A percentile compares a stretch with the other conserved stretches of the same genome.
phyloP scores from a whole-genome alignment of 768 basidiomycete genomes.

The Rickenella mellea region DNA sequence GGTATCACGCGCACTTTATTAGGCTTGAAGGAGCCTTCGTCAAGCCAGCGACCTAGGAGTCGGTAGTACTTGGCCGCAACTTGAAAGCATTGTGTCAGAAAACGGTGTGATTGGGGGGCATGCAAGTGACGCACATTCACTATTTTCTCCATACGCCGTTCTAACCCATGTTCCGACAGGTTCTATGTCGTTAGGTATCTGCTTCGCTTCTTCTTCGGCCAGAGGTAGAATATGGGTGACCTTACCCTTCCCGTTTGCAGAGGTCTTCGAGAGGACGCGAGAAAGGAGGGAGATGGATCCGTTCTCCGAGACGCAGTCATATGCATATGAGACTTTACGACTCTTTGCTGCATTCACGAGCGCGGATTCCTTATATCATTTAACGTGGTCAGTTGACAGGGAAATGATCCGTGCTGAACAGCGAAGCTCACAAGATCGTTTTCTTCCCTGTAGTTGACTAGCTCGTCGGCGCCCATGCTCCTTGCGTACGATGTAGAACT shows the following conservation, averaged over 20 bases:
- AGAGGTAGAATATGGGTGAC: neutral
- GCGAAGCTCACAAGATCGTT: neutral
- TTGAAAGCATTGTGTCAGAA: neutral
- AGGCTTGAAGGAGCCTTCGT: neutral
- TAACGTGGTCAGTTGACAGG: neutral
- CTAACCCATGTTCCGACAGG: neutral
- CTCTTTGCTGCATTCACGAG: neutral
- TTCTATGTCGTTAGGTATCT: neutral
- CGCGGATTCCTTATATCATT: neutral
- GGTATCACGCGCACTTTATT: neutral
- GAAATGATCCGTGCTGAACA: neutral
- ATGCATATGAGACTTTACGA: neutral
- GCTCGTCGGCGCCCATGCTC: neutral
- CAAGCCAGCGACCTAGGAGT: neutral
- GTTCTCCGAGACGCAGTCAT: neutral
- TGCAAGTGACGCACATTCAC: neutral
- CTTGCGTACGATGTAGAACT: neutral
- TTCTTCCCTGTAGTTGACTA: neutral
- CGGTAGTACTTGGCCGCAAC: neutral
- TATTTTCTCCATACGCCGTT: neutral
- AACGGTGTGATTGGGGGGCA: neutral
- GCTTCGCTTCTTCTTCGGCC: neutral
- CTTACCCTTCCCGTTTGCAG: neutral
- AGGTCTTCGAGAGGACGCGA: neutral
- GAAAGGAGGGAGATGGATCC: neutral